These are phyloP conservation scores for Solanum paucissectum DNA, from an alignment of 257 asterid genomes.

Conservation along the genomic window DNA sequence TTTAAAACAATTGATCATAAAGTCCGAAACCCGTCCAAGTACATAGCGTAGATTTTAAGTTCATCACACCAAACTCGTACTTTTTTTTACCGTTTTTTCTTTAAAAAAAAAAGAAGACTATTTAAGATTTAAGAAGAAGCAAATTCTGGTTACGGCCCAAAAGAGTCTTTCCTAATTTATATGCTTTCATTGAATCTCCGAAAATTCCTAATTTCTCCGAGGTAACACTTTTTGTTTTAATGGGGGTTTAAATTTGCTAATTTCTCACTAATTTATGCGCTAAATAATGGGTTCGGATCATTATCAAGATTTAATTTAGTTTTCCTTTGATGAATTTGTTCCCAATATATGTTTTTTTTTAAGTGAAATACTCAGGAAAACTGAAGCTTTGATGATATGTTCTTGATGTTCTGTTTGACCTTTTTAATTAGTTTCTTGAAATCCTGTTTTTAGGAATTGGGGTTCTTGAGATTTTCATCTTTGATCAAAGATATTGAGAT, in stretches of 20 bases:
- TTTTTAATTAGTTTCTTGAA: neutral
- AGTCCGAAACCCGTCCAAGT: neutral
- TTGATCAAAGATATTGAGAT: neutral
- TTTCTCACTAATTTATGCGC: neutral
- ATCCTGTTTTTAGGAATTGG: neutral
- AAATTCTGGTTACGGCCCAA: neutral
- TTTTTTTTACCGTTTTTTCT: neutral
- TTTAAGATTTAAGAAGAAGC: neutral
- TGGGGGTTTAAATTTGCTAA: neutral
- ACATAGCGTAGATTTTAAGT: neutral
- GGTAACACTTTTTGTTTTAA: slow-evolving; percentile 19
- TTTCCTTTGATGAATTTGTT: neutral
- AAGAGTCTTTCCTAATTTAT: neutral
- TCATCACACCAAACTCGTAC: neutral
- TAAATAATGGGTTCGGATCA: neutral
- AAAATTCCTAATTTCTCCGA: slow-evolving; percentile 5
- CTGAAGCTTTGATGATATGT: neutral
- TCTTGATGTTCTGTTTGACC: neutral
- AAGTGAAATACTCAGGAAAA: neutral
- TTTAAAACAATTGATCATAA: neutral
- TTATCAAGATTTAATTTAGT: neutral
- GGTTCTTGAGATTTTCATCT: neutral
- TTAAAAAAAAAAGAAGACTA: neutral
- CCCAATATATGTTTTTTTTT: neutral
- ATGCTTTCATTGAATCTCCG: slow-evolving; percentile 14